Evolutionary conservation across 345 rosid species (phyloP), one percentile per base, ranked within the genome.

Genomic region (Bruguiera sexangula): DNA sequence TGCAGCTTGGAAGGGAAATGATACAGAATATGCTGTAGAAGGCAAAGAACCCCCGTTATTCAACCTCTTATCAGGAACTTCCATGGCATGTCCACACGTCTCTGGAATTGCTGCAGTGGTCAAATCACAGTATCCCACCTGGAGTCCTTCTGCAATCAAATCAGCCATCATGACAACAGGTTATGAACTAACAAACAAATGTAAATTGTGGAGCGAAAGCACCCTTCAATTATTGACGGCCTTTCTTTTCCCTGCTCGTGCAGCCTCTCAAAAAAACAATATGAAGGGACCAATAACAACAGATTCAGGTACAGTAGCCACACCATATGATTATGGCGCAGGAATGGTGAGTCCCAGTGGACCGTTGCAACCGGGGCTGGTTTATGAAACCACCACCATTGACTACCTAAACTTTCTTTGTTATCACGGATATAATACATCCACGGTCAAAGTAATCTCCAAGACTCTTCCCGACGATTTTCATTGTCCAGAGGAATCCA

Each of bases 161-260:
- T 88, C 98, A 11, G 98, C 95, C 72, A 87, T 89, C 36, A 82
- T 88, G 95, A 91, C 98, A 48, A 86, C 95, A 80, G 91, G 91
- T 89, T 37, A 72, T 57, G 2, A 75, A 55, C 62, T 46, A 0
- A 34, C 8, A 73, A 56, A 20, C 59, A 57, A 51, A 67, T 20
- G 0, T 37, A 26, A 34, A 32, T 62, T 70, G 11, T 15, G 26
- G 5, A 24, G 15, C n/a, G 22, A 20, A 57, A 43, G 1, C 43
- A 56, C 21, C 46, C 6, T 24, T 8, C 8, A 7, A n/a, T 13
- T 18, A 29, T 19, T n/a, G 8, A 51, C 66, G 13, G 15, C 24
- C 29, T n/a, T 46, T 9, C 36, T 18, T 2, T 19, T 20, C 20
- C 5, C 21, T 18, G 62, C 9, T 56, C 20, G 30, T 46, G 32